Evolutionary conservation across 805 yeast species (phyloP).

Genomic region (Yarrowia hollandica): DNA sequence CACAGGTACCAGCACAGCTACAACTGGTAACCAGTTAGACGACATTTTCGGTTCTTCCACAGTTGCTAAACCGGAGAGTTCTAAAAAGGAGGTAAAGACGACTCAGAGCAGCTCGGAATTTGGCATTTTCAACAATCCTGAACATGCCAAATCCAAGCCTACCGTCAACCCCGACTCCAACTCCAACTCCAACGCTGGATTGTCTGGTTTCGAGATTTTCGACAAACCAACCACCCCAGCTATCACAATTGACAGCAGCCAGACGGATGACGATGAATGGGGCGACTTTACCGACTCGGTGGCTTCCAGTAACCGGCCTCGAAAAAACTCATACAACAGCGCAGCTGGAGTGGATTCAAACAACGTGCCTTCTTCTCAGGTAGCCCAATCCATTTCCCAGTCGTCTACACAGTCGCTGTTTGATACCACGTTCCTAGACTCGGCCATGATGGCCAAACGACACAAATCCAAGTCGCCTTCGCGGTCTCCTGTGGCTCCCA

Average conservation of each 20-base stretch:
- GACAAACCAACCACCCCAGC: constrained; percentile 3
- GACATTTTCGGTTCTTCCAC: not conserved
- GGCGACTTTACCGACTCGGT: constrained; percentile 20
- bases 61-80: not conserved
- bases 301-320: not conserved
- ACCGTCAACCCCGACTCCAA: too few relatives aligned
- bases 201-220: constrained; percentile 5
- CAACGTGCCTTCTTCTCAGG: not conserved
- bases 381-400: constrained; percentile 14
- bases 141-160: too few relatives aligned
- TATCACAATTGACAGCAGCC: not conserved
- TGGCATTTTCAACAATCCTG: not conserved
- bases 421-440: constrained; percentile 14
- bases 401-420: constrained; percentile 9
- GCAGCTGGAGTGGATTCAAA: not conserved
- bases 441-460: not conserved
- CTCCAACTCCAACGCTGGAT: too few relatives aligned
- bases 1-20: too few relatives aligned
- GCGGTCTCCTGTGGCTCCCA: not conserved
- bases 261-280: constrained; percentile 4
- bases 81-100: too few relatives aligned
- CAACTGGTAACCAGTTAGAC: not conserved
- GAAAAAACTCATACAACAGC: constrained; percentile 16
- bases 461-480: constrained; percentile 5
- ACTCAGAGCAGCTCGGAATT: too few relatives aligned